Base-by-base conservation (phyloP, 352 stramenopile genomes). In the Thalassiosira hispida region DNA sequence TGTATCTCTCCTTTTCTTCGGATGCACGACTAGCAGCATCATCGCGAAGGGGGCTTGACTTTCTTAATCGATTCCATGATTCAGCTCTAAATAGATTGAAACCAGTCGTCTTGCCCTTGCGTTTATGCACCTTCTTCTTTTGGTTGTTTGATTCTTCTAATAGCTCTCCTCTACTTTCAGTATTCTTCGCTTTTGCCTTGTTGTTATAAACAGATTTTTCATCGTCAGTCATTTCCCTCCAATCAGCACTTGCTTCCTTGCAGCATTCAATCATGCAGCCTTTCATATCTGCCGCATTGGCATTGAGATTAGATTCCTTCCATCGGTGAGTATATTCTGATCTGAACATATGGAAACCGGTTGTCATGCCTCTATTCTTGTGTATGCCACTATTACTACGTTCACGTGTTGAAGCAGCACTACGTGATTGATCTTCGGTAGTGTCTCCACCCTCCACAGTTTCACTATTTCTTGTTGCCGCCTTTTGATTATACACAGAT, bases 261-360 rank as follows among this genome's bases (percentile, higher is more conserved):
- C 49, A 53, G 25, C 31, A 38, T 5, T 16, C 47, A 38, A 53
- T 55, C 49, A 59, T 62, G 22, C 42, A 42, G 22, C n/a, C 23
- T 56, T 69, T 56, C 25, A 20, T 57, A 4, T 63, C 53, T 2
- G 27, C 53, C 16, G 35, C 31, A 35, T 18, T 63, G 33, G 64
- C 46, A 51, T 51, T 52, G 27, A 29, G 49, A 38, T 73, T 63
- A 18, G 9, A 49, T 35, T 53, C 0, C 38, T 73, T 73, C 47
- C 46, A 63, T 14, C 12, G 44, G 20, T 38, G 14, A 5, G 16
- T 11, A 29, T 62, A 62, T 46, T 75, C 66, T 3, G 52, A 55
- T 46, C 8, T 2, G 33, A 66, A 64, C 40, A 69, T 29, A 27
- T 64, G 76, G 64, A 66, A 73, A 18, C 52, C 73, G 8, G 20